Conservation (phyloP, 768 basidiomycete genomes). For the Leccinum uliginosum region DNA sequence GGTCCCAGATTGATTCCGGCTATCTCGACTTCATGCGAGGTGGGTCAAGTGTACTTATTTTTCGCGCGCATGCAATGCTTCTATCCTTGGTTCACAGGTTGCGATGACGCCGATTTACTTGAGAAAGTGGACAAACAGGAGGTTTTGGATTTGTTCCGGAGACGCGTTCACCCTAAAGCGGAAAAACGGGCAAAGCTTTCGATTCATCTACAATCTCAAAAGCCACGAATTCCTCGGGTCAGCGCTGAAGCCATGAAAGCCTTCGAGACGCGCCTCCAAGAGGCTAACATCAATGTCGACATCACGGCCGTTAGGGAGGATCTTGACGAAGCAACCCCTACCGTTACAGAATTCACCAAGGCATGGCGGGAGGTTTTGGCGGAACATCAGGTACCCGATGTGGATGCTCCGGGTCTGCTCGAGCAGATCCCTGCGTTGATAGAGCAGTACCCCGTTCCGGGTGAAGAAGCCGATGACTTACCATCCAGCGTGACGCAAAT, state of each 20-base stretch:
- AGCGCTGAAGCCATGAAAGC: conserved; percentile 60
- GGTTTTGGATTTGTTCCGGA: conserved; percentile 64
- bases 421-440: conserved; percentile 54
- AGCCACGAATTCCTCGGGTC: conserved; percentile 54
- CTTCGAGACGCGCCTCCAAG: conserved; percentile 51
- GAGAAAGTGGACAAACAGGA: conserved; percentile 68
- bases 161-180: conserved; percentile 67
- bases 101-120: conserved; percentile 67
- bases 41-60: conserved; percentile 36
- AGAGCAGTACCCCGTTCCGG: conserved; percentile 50
- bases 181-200: conserved; percentile 76
- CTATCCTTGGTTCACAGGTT: conserved; percentile 41
- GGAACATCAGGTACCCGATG: conserved; percentile 37
- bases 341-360: conserved; percentile 53
- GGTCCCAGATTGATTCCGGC: conserved; percentile 68
- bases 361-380: conserved; percentile 53
- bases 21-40: conserved; percentile 85
- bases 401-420: conserved; percentile 44
- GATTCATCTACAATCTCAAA: conserved; percentile 73
- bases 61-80: background rate
- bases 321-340: conserved; percentile 53
- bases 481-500: conserved; percentile 55
- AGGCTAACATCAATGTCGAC: conserved; percentile 46
- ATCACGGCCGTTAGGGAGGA: conserved; percentile 48
- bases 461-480: conserved; percentile 44